phyloP scores from a whole-genome alignment of 345 rosid genomes.

The Mercurialis annua region DNA sequence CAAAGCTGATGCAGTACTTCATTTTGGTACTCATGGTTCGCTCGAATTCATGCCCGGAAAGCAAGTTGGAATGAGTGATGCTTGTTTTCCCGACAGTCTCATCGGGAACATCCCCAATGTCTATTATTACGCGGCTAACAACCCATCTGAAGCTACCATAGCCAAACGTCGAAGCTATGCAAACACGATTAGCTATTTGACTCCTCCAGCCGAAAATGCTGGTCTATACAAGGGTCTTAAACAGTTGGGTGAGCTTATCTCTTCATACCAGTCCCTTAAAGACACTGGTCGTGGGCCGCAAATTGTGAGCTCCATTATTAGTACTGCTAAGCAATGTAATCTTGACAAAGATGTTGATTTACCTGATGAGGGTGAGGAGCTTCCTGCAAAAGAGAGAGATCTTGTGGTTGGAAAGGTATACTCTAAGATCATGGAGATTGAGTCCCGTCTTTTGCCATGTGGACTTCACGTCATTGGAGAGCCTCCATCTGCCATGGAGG shows the following conservation, averaged over 20 bases:
- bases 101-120: constrained; percentile 96
- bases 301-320: constrained; percentile 88
- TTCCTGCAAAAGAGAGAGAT: constrained; percentile 72
- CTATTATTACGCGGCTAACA: constrained; percentile 93
- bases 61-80: constrained; percentile 99
- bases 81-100: constrained; percentile 89
- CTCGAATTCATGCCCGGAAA: constrained; percentile 99
- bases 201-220: constrained; percentile 99
- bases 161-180: constrained; percentile 99
- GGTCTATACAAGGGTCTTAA: constrained; percentile 98
- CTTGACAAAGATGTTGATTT: constrained; percentile 91
- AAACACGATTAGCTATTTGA: constrained; percentile 90
- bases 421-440: constrained; percentile 98
- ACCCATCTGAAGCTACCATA: constrained; percentile 96
- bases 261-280: constrained; percentile 95
- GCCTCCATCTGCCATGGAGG: constrained; percentile 98
- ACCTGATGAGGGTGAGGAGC: constrained; percentile 76
- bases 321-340: constrained; percentile 94
- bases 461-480: constrained; percentile 97
- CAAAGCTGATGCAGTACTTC: constrained; percentile 95
- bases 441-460: constrained; percentile 90
- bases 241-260: constrained; percentile 90
- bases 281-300: constrained; percentile 91
- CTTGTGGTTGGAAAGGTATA: constrained; percentile 92
- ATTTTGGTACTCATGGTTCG: constrained; percentile 97